Conservation (phyloP, 2,329 filamentous ascomycete genomes). For the Chlorencoelia australis region DNA sequence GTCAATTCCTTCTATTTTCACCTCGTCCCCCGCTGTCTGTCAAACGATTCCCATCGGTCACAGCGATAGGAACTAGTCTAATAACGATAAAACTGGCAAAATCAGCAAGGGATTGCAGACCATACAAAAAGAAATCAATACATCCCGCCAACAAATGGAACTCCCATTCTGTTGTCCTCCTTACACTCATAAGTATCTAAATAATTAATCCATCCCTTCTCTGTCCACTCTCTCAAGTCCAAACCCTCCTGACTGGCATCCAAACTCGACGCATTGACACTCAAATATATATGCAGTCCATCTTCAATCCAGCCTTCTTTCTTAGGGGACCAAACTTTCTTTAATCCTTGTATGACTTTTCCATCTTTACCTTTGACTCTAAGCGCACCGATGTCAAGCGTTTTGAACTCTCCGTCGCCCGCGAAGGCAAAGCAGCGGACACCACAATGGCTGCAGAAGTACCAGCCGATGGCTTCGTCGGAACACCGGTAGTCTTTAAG, state of each 20-base stretch:
- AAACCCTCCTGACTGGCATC: slow-evolving; percentile 31
- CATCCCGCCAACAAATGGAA: slow-evolving; percentile 20
- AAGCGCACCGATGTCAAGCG: slow-evolving; percentile 9
- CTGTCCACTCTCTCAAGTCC: slow-evolving; percentile 29
- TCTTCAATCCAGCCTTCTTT: slow-evolving; percentile 22
- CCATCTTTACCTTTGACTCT: slow-evolving; percentile 6
- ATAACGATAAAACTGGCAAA: too few species aligned
- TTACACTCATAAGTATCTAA: slow-evolving; percentile 13
- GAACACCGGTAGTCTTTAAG: slow-evolving; percentile 33
- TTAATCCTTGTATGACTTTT: slow-evolving; percentile 10
- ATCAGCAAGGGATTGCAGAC: too few species aligned
- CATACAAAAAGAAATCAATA: too few species aligned
- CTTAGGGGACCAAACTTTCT: slow-evolving; percentile 25
- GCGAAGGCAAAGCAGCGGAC: slow-evolving; percentile 34
- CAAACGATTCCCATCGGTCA: too few species aligned
- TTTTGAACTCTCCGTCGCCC: slow-evolving; percentile 26
- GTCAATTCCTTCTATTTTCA: too few species aligned
- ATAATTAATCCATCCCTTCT: slow-evolving; percentile 27
- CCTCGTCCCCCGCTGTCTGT: too few species aligned
- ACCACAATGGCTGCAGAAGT: slow-evolving; percentile 38
- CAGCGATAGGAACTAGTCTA: too few species aligned
- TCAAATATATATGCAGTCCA: slow-evolving; percentile 25
- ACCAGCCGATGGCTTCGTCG: slow-evolving; percentile 29
- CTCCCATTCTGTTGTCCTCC: slow-evolving; percentile 10
- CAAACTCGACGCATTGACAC: slow-evolving; percentile 30